These are phyloP conservation scores for Teunomyces panamensis DNA, from an alignment of 805 yeast species.

Conservation along the genomic window DNA sequence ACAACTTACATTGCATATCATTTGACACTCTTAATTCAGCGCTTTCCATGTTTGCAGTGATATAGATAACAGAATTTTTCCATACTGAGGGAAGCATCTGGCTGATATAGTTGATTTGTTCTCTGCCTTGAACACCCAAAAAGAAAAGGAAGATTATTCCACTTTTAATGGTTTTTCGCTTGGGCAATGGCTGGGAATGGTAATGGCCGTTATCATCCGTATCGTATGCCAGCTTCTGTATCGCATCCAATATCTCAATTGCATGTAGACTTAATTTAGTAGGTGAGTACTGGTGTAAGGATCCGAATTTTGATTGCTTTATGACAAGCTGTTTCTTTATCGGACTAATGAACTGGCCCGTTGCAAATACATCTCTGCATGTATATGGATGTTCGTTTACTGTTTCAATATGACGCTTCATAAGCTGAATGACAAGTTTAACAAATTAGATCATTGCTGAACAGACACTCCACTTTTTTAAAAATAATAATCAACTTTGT, in stretches of 20 bases:
- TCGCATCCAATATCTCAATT: background rate
- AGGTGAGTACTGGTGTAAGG: background rate
- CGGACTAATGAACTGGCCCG: background rate
- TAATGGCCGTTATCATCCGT: background rate
- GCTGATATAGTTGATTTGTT: constrained; percentile 17
- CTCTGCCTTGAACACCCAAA: constrained; percentile 33
- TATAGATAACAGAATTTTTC: constrained; percentile 9
- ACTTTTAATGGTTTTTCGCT: background rate
- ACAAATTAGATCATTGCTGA: background rate
- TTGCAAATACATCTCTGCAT: background rate
- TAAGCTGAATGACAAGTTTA: background rate
- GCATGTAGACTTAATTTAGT: background rate
- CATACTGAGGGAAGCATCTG: constrained; percentile 6
- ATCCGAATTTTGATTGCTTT: background rate
- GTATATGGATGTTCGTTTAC: background rate
- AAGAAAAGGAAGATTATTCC: constrained; percentile 15
- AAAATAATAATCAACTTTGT: background rate
- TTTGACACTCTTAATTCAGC: constrained; percentile 4
- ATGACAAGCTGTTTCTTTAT: background rate
- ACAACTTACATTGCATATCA: constrained; percentile 16
- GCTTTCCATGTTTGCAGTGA: constrained; percentile 14
- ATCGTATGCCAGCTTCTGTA: background rate
- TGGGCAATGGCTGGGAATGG: background rate
- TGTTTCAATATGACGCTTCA: background rate
- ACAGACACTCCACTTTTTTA: background rate